These are phyloP conservation scores for Beauveria pseudobassiana DNA, from an alignment of 2,329 filamentous ascomycete species.

Conservation along the genomic window DNA sequence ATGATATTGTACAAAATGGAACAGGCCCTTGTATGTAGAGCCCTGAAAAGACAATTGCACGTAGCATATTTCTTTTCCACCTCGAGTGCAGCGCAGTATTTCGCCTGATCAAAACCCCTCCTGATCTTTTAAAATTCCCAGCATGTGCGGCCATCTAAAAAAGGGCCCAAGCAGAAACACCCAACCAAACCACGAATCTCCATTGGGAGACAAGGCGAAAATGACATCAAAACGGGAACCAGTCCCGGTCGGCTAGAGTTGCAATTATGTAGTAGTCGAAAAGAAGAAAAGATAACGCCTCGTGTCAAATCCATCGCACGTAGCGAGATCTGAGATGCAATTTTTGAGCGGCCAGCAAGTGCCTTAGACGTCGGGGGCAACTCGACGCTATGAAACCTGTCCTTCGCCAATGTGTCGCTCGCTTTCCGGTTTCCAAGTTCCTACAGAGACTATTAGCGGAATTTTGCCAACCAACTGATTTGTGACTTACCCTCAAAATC, in stretches of 20 bases:
- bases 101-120: neutral
- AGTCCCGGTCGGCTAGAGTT: neutral
- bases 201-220: neutral
- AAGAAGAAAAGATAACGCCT: conserved; percentile 8
- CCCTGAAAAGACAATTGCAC: neutral
- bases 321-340: conserved; percentile 5
- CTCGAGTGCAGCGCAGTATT: neutral
- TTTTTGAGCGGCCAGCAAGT: neutral
- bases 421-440: conserved; percentile 68
- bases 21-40: neutral
- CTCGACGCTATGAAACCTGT: conserved; percentile 11
- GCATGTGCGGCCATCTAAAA: neutral
- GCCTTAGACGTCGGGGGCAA: neutral
- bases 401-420: conserved; percentile 60
- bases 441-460: conserved; percentile 30
- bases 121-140: neutral
- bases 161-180: neutral
- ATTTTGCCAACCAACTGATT: neutral
- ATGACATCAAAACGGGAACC: neutral
- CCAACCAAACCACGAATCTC: neutral
- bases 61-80: neutral
- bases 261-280: conserved; percentile 9
- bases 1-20: conserved; percentile 8
- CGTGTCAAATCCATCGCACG: conserved; percentile 3
- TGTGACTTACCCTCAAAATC: conserved; percentile 73